These are phyloP conservation scores for Simmondsia chinensis DNA, from an alignment of 148 eudicot species.

Conservation along the genomic window DNA sequence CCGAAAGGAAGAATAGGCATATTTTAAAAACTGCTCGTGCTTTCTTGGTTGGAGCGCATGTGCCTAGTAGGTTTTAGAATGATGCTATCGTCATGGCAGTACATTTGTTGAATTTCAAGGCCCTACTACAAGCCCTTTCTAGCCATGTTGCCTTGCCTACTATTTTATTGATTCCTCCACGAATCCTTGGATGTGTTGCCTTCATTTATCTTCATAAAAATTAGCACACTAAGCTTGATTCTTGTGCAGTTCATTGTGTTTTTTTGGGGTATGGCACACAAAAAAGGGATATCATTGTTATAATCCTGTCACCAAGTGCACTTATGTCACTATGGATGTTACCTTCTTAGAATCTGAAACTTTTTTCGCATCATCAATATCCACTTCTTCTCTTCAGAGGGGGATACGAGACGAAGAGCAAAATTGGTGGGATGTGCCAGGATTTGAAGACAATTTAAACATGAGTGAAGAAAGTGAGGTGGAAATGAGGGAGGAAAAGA, in stretches of 20 bases:
- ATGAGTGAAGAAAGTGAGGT: too few relatives aligned
- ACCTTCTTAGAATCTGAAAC: not conserved
- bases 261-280: not conserved
- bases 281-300: not conserved
- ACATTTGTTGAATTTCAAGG: not conserved
- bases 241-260: not conserved
- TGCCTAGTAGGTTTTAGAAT: not conserved
- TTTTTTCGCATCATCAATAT: not conserved
- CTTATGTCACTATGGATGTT: not conserved
- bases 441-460: too few relatives aligned
- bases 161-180: not conserved
- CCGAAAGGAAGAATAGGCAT: not conserved
- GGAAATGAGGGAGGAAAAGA: too few relatives aligned
- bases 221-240: too few relatives aligned
- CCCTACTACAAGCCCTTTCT: not conserved
- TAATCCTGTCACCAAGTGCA: not conserved
- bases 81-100: not conserved
- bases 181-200: not conserved
- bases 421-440: not conserved
- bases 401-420: not conserved
- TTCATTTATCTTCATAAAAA: not conserved
- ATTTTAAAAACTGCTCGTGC: constrained; percentile 6
- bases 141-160: not conserved
- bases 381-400: not conserved
- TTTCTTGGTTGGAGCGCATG: not conserved